Percentiles rank a stretch among this genome's conserved stretches.
Conservation (phyloP, 2,329 filamentous ascomycete species). For the Xylaria sp. region DNA sequence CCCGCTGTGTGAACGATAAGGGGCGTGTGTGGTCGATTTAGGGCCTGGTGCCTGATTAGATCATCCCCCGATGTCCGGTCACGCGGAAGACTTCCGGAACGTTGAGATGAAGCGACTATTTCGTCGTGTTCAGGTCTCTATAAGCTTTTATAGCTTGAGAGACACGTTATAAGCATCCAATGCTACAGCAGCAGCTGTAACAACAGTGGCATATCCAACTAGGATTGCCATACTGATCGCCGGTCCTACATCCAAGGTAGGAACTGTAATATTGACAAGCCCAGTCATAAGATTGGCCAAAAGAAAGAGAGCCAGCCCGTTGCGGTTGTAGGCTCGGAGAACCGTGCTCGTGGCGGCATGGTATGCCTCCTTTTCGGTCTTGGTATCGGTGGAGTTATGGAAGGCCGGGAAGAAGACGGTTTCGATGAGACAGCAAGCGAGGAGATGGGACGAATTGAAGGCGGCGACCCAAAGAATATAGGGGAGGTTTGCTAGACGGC, state of each 20-base stretch:
- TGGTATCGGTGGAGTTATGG: constrained; percentile 51
- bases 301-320: constrained; percentile 80
- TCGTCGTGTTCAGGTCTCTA: background rate
- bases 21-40: too few species aligned
- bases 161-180: constrained; percentile 62
- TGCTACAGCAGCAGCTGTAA: constrained; percentile 63
- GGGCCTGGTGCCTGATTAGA: background rate
- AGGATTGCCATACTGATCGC: constrained; percentile 67
- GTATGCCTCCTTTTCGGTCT: constrained; percentile 59
- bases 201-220: constrained; percentile 60
- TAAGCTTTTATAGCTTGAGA: constrained; percentile 52
- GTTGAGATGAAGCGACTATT: background rate
- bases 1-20: background rate
- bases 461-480: constrained; percentile 91
- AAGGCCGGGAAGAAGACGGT: constrained; percentile 69
- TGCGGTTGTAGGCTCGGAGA: constrained; percentile 80
- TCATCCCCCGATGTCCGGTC: background rate
- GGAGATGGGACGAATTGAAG: constrained; percentile 81
- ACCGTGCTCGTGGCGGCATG: constrained; percentile 70
- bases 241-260: constrained; percentile 68
- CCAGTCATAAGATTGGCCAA: constrained; percentile 87
- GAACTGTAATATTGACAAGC: constrained; percentile 77
- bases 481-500: constrained; percentile 84
- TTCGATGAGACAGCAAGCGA: constrained; percentile 74
- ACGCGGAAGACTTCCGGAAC: background rate